These are phyloP conservation scores for Vairimorpha apis DNA, from an alignment of 371 early-diverging fungal species.

Conservation along the genomic window DNA sequence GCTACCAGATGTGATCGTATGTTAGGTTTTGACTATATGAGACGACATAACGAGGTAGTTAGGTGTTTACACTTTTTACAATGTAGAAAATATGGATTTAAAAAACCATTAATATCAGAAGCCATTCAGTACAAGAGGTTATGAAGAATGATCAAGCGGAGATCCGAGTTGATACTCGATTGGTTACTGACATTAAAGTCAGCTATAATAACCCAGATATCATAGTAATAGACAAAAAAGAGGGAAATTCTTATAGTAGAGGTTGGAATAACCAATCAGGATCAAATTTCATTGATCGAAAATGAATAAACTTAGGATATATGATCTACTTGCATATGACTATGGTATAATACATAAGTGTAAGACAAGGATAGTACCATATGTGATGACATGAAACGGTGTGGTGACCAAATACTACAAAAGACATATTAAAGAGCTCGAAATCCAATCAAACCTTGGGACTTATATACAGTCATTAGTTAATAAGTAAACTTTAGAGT, in stretches of 20 bases:
- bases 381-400: neutral
- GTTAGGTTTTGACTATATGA: neutral
- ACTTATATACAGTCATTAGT: neutral
- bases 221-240: conserved; percentile 2
- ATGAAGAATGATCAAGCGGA: neutral
- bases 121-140: conserved; percentile 11
- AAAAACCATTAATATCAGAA: neutral
- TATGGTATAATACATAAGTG: neutral
- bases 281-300: neutral
- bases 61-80: neutral
- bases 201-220: conserved; percentile 1
- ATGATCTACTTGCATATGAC: neutral
- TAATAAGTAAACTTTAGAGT: neutral
- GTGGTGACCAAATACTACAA: conserved; percentile 4
- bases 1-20: conserved; percentile 10
- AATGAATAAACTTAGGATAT: conserved; percentile 3
- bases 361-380: conserved; percentile 1
- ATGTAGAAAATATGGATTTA: conserved; percentile 3
- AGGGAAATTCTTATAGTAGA: conserved; percentile 4
- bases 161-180: conserved; percentile 1
- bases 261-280: neutral
- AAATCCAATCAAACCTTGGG: neutral
- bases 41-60: conserved; percentile 9
- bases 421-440: neutral
- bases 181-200: neutral